phyloP scores from a whole-genome alignment of 2,329 filamentous ascomycete genomes.

The Fusarium palustre region DNA sequence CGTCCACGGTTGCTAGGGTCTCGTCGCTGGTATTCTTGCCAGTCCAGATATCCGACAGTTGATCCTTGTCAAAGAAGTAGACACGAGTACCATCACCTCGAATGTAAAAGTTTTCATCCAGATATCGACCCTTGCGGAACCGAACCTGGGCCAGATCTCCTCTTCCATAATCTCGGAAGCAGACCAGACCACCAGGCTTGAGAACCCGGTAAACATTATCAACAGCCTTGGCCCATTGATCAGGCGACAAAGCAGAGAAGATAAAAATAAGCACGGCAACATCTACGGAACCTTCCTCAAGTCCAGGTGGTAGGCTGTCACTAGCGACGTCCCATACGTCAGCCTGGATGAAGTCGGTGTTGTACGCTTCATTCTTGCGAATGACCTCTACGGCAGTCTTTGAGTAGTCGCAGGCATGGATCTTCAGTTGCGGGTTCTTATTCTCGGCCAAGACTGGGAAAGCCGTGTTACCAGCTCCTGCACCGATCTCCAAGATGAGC shows the following conservation, averaged over 20 bases:
- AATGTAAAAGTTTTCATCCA: slow-evolving; percentile 98
- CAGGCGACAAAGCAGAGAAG: slow-evolving; percentile 89
- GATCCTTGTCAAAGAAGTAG: slow-evolving; percentile 94
- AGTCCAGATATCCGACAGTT: slow-evolving; percentile 84
- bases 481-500: slow-evolving; percentile 88
- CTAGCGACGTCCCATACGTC: slow-evolving; percentile 94
- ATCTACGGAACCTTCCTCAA: slow-evolving; percentile 85
- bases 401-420: slow-evolving; percentile 97
- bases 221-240: slow-evolving; percentile 86
- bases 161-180: slow-evolving; percentile 96
- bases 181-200: slow-evolving; percentile 91
- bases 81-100: slow-evolving; percentile 95
- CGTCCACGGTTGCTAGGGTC: slow-evolving; percentile 5
- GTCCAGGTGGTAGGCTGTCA: slow-evolving; percentile 77
- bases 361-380: slow-evolving; percentile 81
- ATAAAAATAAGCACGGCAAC: slow-evolving; percentile 96
- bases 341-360: slow-evolving; percentile 78
- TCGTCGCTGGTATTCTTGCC: slow-evolving; percentile 52
- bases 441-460: slow-evolving; percentile 91
- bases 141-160: slow-evolving; percentile 96
- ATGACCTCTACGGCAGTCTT: slow-evolving; percentile 96
- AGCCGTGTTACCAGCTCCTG: slow-evolving; percentile 95
- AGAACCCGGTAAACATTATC: slow-evolving; percentile 83
- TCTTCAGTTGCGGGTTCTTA: slow-evolving; percentile 81
- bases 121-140: slow-evolving; percentile 93